Evolutionary conservation across 495 filamentous ascomycete species (phyloP), one percentile per base, ranked within the genome.

Genomic region (Penicillium lagena): DNA sequence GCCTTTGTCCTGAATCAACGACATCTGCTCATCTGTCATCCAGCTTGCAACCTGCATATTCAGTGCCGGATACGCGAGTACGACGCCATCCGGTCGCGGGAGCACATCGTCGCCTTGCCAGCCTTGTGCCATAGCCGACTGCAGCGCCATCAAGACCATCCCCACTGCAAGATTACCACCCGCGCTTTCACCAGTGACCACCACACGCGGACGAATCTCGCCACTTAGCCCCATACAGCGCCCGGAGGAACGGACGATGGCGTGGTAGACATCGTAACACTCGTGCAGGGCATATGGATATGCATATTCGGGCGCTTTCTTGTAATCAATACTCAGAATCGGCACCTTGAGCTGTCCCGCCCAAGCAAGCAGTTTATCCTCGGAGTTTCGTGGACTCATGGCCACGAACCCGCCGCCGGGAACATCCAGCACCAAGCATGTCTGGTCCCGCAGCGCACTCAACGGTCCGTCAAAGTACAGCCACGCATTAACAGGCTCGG

Each of bases 21-120:
- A 76, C 88, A 96, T 93, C 59, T 97, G 90, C 60, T 97, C 93
- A 53, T 98, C 94, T 0, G 85, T 89, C 90, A 98, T 96, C 93
- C 93, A 98, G 54, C 89, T 96, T n/a, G 87, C 86, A 40, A 97
- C 96, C 59, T 89, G 95, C 81, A 97, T 85, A 55, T 96, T 94
- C 44, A 98, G 70, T 0, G 80, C 80, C 1, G 93, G 93, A 57
- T 98, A 98, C 27, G 94, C 81, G 33, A 96, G 71, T 1, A 97
- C 73, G 9, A 96, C 55, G 0, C 89, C 94, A 50, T 82, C 85
- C 0, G 93, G 93, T 4, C 80, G 59, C 2, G 93, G 89, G 2
- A 98, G 72, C 29, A 61, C 59, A 17, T 70, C 64, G 42, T 85
- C 78, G 1, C 78, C 76, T 29, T 75, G 68, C 62, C 76, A 80